Evolutionary conservation across 225 moss, liverwort and hornwort species (phyloP).

Genomic region (Ulota crispa): DNA sequence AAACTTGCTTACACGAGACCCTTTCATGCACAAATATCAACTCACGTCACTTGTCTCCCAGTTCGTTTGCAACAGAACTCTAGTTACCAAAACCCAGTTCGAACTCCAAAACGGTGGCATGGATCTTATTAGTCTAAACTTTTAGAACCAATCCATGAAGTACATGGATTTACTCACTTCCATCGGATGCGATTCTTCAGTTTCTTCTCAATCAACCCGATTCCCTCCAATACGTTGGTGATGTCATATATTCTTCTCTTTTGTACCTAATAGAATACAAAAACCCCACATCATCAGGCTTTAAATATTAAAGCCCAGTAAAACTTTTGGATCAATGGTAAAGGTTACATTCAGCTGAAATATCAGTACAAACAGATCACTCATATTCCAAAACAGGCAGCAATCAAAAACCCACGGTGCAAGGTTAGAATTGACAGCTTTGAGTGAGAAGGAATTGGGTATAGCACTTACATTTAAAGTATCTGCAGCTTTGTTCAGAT

Average conservation of each 20-base stretch:
- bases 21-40: not conserved
- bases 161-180: slow-evolving; percentile 57
- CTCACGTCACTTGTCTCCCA: not conserved
- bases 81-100: not conserved
- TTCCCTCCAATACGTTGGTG: slow-evolving; percentile 87
- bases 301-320: not conserved
- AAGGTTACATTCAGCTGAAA: not conserved
- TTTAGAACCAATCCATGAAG: not conserved
- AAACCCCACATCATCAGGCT: not conserved
- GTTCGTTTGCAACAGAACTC: not conserved
- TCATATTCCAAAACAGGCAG: not conserved
- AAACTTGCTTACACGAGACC: not conserved
- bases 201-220: slow-evolving; percentile 88
- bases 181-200: slow-evolving; percentile 84
- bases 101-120: not conserved
- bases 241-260: slow-evolving; percentile 90
- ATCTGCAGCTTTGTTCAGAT: slow-evolving; percentile 85
- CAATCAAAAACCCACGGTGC: not conserved
- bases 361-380: not conserved
- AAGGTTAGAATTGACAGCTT: not conserved
- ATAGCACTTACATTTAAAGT: slow-evolving; percentile 61
- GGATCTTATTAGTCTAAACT: not conserved
- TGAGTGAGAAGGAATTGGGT: not conserved
- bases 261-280: slow-evolving; percentile 53
- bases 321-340: not conserved